These are phyloP conservation scores for Podospora comata DNA, from an alignment of 495 filamentous ascomycete genomes.

Conservation along the genomic window DNA sequence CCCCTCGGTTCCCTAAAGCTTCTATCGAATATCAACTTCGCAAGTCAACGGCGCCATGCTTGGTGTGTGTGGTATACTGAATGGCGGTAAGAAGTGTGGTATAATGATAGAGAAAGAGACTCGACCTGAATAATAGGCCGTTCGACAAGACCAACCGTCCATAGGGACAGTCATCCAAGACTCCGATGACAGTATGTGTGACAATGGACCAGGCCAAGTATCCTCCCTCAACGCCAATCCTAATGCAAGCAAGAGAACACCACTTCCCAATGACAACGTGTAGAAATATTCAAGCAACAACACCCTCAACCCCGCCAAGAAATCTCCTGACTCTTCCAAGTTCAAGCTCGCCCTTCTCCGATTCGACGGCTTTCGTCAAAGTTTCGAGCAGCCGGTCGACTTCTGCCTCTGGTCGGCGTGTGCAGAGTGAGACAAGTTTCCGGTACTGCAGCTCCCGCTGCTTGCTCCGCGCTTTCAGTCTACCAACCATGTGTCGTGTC, in stretches of 20 bases:
- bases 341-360: slow-evolving; percentile 66
- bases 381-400: slow-evolving; percentile 63
- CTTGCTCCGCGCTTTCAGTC: slow-evolving; percentile 57
- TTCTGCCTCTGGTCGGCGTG: slow-evolving; percentile 57
- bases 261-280: no score
- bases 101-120: no score
- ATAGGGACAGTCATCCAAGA: neutral
- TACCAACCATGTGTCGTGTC: slow-evolving; percentile 54
- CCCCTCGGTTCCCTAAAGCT: neutral
- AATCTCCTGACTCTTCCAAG: slow-evolving; percentile 68
- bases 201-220: neutral
- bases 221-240: neutral
- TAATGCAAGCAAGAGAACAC: neutral
- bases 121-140: no score
- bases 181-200: neutral
- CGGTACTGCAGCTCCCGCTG: slow-evolving; percentile 69
- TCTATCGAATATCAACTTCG: neutral
- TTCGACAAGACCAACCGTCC: neutral
- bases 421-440: slow-evolving; percentile 66
- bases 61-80: neutral
- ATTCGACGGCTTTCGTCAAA: slow-evolving; percentile 67
- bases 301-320: slow-evolving; percentile 63
- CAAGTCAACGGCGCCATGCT: neutral
- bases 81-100: neutral
- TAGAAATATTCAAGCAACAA: neutral